Conservation (phyloP, 257 asterid genomes). For the Echites panduratus region DNA sequence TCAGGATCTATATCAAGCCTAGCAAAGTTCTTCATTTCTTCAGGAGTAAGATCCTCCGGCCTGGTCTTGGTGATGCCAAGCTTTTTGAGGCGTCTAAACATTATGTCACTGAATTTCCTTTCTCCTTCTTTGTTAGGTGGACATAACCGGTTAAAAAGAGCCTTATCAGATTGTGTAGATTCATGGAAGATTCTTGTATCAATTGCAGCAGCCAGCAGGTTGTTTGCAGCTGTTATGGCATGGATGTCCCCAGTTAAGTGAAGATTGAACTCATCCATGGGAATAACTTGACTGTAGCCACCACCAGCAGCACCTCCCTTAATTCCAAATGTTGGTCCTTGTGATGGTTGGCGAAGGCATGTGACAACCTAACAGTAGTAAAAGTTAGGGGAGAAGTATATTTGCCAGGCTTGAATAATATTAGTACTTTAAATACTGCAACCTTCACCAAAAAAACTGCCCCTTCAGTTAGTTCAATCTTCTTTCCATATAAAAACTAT, state of each 20-base stretch:
- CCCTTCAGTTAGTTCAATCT: neutral
- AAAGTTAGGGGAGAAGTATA: constrained; percentile 2
- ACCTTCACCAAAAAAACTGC: neutral
- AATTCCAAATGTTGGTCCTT: constrained; percentile 96
- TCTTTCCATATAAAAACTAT: neutral
- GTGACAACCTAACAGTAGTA: constrained; percentile 63
- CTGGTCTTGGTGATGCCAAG: constrained; percentile 73
- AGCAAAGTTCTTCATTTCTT: constrained; percentile 73
- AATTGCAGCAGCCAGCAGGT: constrained; percentile 95
- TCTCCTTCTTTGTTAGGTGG: constrained; percentile 81
- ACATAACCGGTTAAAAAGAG: constrained; percentile 84
- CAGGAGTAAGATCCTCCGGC: constrained; percentile 89
- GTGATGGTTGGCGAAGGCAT: constrained; percentile 90
- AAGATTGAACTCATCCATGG: constrained; percentile 98
- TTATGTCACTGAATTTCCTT: constrained; percentile 59
- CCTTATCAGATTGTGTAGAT: constrained; percentile 84
- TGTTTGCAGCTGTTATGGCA: constrained; percentile 96
- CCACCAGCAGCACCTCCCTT: constrained; percentile 99
- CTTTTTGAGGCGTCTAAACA: constrained; percentile 75
- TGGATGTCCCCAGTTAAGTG: constrained; percentile 97
- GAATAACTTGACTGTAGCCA: constrained; percentile 98
- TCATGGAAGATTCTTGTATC: constrained; percentile 92
- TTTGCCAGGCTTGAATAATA: neutral
- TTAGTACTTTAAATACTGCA: neutral
- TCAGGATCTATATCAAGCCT: constrained; percentile 86